Evolutionary conservation across 768 basidiomycete genomes (phyloP).

Genomic region (Serendipita sp.): DNA sequence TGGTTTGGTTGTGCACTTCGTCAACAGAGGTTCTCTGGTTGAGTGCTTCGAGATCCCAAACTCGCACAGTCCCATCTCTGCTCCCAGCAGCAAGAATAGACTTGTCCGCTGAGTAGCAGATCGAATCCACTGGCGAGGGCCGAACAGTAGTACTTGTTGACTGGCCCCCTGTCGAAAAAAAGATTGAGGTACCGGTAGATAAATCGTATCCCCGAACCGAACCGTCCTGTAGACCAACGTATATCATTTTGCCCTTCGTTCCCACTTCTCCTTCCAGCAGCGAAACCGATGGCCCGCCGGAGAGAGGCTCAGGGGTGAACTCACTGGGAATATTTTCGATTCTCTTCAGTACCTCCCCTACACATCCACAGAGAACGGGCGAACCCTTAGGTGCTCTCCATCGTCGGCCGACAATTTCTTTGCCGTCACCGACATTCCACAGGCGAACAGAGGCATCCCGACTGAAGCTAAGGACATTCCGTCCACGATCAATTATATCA

Average conservation of each 20-base stretch:
- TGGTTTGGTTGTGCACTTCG: too few species aligned
- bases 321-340: conserved; percentile 13
- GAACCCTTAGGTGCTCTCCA: conserved; percentile 20
- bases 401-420: conserved; percentile 27
- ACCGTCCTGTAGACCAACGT: conserved; percentile 39
- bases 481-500: conserved; percentile 47
- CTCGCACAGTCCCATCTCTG: conserved; percentile 32
- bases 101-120: conserved; percentile 26
- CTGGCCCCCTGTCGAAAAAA: conserved; percentile 13
- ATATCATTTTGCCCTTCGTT: conserved; percentile 31
- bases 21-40: conserved; percentile 25
- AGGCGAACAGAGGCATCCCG: conserved; percentile 53
- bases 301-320: conserved; percentile 10
- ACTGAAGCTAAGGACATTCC: conserved; percentile 47
- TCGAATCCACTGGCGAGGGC: conserved; percentile 26
- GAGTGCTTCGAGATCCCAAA: conserved; percentile 36
- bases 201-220: conserved; percentile 42
- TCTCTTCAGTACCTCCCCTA: conserved; percentile 24
- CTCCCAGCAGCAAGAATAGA: conserved; percentile 45
- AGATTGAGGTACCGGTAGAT: conserved; percentile 20
- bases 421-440: conserved; percentile 51
- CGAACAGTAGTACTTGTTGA: conserved; percentile 12
- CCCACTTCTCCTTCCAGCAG: conserved; percentile 26
- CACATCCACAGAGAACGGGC: conserved; percentile 29
- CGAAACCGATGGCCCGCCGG: background rate